Conservation (phyloP, 2,329 filamentous ascomycete species). For the Fusarium robinianum region DNA sequence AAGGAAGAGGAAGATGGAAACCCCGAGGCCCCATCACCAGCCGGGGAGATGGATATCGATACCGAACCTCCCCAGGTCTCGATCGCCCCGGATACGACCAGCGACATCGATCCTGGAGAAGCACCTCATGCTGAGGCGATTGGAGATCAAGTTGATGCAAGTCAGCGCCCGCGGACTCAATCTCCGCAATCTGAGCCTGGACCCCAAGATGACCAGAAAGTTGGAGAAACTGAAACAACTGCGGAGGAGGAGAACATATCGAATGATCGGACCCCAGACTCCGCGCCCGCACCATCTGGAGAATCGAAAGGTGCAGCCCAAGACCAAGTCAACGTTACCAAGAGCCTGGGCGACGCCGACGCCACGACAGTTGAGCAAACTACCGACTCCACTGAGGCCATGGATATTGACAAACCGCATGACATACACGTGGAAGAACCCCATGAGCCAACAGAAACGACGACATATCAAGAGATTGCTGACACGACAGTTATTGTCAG, state of each 20-base stretch:
- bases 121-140: not conserved
- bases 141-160: constrained; percentile 4
- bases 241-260: constrained; percentile 2
- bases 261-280: constrained; percentile 13
- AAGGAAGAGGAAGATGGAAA: not conserved
- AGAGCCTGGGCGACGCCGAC: constrained; percentile 2
- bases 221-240: constrained; percentile 1
- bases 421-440: not conserved
- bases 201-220: not conserved
- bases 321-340: not conserved
- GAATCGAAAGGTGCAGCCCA: constrained; percentile 3
- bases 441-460: constrained; percentile 3
- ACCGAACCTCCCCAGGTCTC: not conserved
- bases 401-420: constrained; percentile 29
- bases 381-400: constrained; percentile 14
- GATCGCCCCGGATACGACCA: not conserved
- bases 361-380: constrained; percentile 4
- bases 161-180: constrained; percentile 1
- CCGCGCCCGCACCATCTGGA: constrained; percentile 3
- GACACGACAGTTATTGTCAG: constrained; percentile 18
- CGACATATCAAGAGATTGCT: constrained; percentile 7
- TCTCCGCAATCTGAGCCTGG: not conserved
- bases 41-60: constrained; percentile 13
- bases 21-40: not conserved
- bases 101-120: not conserved